Evolutionary conservation across 805 yeast genomes (phyloP), one percentile per base, ranked within the genome.

Genomic region (Saturnispora dispora): DNA sequence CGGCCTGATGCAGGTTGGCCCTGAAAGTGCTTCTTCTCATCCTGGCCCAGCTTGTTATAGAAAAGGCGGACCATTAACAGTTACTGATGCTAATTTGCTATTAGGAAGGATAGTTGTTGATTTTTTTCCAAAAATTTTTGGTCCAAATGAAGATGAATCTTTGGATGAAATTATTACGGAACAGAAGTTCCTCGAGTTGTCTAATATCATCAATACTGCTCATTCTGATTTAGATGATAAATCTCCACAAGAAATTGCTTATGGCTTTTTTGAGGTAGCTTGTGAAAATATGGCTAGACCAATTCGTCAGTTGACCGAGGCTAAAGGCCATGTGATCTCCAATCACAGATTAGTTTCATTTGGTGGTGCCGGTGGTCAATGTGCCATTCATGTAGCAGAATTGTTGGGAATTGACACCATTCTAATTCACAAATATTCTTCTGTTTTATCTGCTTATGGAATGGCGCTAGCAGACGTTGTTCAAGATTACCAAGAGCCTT

Each of bases 321-420:
- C 91, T 2, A 86, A 82, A 61, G 96, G 96, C 4, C 80, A 81
- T 60, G 73, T 78, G 41, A 74, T 81, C 0, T 63, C 84, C 9
- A 70, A 76, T 10, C 96, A 88, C 63, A 70, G 83, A 52, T 68
- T 88, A 53, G 95, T 89, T 1, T 77, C 91, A 2, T 88, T 88
- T 68, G 96, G 96, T 45, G 96, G 96, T 46, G 95, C 95, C 25
- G 96, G 96, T 50, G 96, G 96, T 8, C 96, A 88, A 67, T 90
- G 86, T 65, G 90, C 93, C 2, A 81, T 78, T 46, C 81, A 85
- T 9, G 81, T 88, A 35, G 95, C 95, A 1, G 73, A 78, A 52
- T 74, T 77, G 25, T 71, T 88, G 54, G 89, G 89, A 8, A 84
- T 88, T 46, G 64, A 71, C 11, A 77, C 79, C 28, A 85, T 88